These are phyloP conservation scores for Aspergillus heteromorphus DNA, from an alignment of 495 filamentous ascomycete species.

Conservation along the genomic window DNA sequence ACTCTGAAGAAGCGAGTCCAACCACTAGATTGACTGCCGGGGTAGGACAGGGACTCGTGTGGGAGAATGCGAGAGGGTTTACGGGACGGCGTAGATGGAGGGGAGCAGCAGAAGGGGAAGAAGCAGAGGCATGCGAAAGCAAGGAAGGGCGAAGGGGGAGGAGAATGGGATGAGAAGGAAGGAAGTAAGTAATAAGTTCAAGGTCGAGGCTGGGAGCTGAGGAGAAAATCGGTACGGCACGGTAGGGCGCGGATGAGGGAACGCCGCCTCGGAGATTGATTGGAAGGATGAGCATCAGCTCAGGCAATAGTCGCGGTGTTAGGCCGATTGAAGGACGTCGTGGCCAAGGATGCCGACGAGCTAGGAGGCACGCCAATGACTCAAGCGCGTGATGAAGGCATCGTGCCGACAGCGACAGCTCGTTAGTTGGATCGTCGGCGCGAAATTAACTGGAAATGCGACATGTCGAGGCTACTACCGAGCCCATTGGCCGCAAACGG, in stretches of 20 bases:
- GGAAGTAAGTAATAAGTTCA: not conserved
- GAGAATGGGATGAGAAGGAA: not conserved
- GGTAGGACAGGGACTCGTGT: not conserved
- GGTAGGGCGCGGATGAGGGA: constrained; percentile 10
- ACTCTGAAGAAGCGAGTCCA: not conserved
- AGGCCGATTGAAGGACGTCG: not conserved
- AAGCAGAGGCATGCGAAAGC: not conserved
- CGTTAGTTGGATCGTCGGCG: not conserved
- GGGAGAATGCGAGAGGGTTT: not conserved
- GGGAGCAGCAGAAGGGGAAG: not conserved
- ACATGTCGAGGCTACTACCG: not conserved
- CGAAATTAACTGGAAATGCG: not conserved
- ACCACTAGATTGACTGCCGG: not conserved
- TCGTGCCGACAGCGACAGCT: not conserved
- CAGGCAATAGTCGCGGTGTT: constrained; percentile 10
- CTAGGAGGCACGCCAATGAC: not conserved
- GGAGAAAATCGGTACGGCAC: not conserved
- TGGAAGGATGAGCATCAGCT: constrained; percentile 4
- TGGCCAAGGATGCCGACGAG: constrained; percentile 1
- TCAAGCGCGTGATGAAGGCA: not conserved
- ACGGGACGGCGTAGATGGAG: not conserved
- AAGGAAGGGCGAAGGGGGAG: constrained; percentile 4
- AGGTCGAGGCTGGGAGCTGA: constrained; percentile 3
- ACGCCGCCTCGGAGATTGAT: constrained; percentile 1
- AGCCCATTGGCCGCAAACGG: constrained; percentile 12